phyloP scores from a whole-genome alignment of 169 alveolate species.

The Eimeria necatrix region DNA sequence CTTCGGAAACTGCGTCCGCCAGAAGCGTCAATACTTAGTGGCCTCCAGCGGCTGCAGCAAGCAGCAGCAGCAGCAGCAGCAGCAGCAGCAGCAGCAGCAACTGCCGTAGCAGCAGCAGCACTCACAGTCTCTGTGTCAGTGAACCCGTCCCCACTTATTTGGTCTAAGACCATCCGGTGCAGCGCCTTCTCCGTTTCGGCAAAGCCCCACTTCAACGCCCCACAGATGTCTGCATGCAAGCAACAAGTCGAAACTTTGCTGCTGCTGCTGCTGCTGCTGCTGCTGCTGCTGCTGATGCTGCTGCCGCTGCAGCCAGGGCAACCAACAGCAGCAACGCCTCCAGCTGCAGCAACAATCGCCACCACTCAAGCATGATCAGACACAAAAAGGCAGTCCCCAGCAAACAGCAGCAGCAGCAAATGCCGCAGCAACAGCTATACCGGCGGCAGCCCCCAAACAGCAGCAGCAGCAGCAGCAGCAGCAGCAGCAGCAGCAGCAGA shows the following conservation, averaged over 20 bases:
- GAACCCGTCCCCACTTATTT: neutral
- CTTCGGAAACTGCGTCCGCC: too few species aligned
- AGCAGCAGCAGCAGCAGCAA: neutral
- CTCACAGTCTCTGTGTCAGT: constrained; percentile 6
- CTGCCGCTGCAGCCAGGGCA: too few species aligned
- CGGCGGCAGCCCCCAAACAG: neutral
- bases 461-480: neutral
- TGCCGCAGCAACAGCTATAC: neutral
- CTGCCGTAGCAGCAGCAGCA: neutral
- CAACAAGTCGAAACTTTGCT: too few species aligned
- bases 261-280: too few species aligned
- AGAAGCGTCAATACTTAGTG: too few species aligned
- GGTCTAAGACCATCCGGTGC: neutral
- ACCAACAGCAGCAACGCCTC: too few species aligned
- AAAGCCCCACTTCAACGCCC: constrained; percentile 31
- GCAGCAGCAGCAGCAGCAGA: neutral
- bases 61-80: constrained; percentile 1
- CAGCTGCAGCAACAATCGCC: neutral
- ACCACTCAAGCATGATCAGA: neutral
- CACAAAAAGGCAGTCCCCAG: neutral
- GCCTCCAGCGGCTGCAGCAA: too few species aligned
- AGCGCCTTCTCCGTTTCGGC: neutral
- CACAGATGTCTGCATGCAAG: constrained; percentile 14
- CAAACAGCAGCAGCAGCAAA: neutral
- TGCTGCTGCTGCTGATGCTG: too few species aligned